Evolutionary conservation across 768 basidiomycete genomes (phyloP).

Genomic region (Boletus vermiculosoides): DNA sequence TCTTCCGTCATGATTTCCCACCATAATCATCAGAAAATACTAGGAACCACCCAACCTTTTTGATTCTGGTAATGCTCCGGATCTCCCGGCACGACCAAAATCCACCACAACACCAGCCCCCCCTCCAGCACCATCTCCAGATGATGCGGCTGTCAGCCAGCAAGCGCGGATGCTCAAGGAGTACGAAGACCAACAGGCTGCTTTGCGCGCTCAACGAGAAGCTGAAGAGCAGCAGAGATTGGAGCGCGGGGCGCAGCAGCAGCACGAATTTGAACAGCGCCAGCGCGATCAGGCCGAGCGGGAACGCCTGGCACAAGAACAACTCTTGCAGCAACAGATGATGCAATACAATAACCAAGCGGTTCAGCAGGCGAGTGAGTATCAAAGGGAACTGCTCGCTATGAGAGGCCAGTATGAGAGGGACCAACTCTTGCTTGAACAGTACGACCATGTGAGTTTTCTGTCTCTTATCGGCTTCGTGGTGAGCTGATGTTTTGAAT

Average conservation of each 20-base stretch:
- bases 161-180: conserved; percentile 94
- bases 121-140: conserved; percentile 71
- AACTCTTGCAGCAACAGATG: conserved; percentile 79
- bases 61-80: conserved; percentile 80
- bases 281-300: conserved; percentile 86
- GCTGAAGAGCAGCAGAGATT: conserved; percentile 79
- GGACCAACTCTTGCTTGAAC: conserved; percentile 95
- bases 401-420: conserved; percentile 98
- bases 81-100: conserved; percentile 80
- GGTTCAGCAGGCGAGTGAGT: conserved; percentile 71
- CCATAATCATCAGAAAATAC: not conserved
- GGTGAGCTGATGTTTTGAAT: conserved; percentile 9
- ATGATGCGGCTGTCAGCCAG: conserved; percentile 74
- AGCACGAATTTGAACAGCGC: conserved; percentile 85
- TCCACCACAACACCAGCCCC: conserved; percentile 54
- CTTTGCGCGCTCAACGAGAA: conserved; percentile 76
- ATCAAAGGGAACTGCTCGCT: conserved; percentile 86
- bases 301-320: conserved; percentile 86
- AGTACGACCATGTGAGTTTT: conserved; percentile 80
- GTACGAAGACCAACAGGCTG: conserved; percentile 94
- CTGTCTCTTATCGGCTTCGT: not conserved
- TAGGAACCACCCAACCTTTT: conserved; percentile 96
- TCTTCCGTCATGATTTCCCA: not conserved
- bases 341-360: conserved; percentile 78
- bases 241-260: conserved; percentile 75